phyloP scores from a whole-genome alignment of 345 rosid species.

The Hibiscus syriacus region DNA sequence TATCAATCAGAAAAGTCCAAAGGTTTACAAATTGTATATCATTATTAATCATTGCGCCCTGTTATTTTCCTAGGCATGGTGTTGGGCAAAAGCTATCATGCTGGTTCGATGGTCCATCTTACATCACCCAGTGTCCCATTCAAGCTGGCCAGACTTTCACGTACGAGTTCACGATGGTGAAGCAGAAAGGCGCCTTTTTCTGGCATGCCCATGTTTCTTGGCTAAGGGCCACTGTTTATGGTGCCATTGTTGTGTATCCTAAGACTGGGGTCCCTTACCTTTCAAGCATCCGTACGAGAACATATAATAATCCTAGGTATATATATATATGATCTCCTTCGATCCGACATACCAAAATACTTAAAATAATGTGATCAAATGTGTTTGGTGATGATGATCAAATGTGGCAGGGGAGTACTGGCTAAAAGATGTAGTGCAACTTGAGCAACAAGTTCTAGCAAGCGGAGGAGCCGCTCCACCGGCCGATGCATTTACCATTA shows the following conservation, averaged over 20 bases:
- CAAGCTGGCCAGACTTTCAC: conserved; percentile 68
- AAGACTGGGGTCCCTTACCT: conserved; percentile 57
- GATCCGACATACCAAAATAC: not conserved
- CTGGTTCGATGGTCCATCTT: conserved; percentile 90
- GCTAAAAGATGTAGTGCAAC: conserved; percentile 55
- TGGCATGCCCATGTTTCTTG: conserved; percentile 96
- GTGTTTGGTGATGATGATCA: not conserved
- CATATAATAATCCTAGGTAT: conserved; percentile 60
- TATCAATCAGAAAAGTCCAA: not conserved
- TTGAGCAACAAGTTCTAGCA: conserved; percentile 47
- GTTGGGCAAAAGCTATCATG: conserved; percentile 70
- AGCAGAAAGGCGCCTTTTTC: conserved; percentile 72
- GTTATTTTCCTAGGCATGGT: conserved; percentile 53
- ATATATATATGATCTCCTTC: not conserved
- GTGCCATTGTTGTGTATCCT: conserved; percentile 71
- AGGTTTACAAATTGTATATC: too few relatives aligned
- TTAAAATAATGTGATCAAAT: not conserved
- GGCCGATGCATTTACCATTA: conserved; percentile 69
- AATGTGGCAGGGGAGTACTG: conserved; percentile 56
- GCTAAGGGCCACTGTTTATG: conserved; percentile 72
- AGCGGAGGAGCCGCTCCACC: conserved; percentile 71
- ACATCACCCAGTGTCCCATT: conserved; percentile 85
- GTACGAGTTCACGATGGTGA: conserved; percentile 55
- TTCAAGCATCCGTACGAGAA: conserved; percentile 52
- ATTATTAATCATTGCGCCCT: not conserved